phyloP scores from a whole-genome alignment of 495 filamentous ascomycete genomes.

The Xylaria curta region DNA sequence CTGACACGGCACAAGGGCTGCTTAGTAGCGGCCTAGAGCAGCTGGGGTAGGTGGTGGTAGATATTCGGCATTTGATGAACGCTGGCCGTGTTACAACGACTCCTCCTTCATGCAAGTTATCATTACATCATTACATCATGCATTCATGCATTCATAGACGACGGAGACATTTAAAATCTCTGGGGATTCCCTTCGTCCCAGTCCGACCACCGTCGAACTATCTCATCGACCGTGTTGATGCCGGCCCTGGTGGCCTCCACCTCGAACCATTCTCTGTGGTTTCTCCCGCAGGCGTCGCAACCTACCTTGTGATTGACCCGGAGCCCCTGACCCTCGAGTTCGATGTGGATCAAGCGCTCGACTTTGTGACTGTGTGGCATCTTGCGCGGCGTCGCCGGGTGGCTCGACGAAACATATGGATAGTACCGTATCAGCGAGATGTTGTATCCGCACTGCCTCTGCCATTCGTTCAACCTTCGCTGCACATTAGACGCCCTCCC shows the following conservation, averaged over 20 bases:
- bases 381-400: conserved; percentile 59
- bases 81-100: background rate
- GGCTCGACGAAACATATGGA: conserved; percentile 72
- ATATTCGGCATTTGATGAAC: background rate
- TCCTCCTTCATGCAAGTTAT: background rate
- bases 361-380: conserved; percentile 88
- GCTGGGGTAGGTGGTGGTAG: background rate
- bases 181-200: conserved; percentile 63
- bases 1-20: background rate
- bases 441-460: conserved; percentile 87
- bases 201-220: conserved; percentile 82
- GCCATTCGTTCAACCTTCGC: conserved; percentile 89
- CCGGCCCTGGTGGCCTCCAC: conserved; percentile 76
- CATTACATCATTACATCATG: conserved; percentile 26
- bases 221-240: conserved; percentile 78
- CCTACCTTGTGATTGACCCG: conserved; percentile 59
- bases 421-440: conserved; percentile 89
- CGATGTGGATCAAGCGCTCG: conserved; percentile 88
- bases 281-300: conserved; percentile 81
- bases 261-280: conserved; percentile 97
- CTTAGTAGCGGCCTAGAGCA: background rate
- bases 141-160: background rate
- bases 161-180: conserved; percentile 10
- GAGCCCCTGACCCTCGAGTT: conserved; percentile 73
- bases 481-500: conserved; percentile 91